Base-by-base conservation (phyloP, 78 protist genomes). In the Bigelowiella natans region DNA sequence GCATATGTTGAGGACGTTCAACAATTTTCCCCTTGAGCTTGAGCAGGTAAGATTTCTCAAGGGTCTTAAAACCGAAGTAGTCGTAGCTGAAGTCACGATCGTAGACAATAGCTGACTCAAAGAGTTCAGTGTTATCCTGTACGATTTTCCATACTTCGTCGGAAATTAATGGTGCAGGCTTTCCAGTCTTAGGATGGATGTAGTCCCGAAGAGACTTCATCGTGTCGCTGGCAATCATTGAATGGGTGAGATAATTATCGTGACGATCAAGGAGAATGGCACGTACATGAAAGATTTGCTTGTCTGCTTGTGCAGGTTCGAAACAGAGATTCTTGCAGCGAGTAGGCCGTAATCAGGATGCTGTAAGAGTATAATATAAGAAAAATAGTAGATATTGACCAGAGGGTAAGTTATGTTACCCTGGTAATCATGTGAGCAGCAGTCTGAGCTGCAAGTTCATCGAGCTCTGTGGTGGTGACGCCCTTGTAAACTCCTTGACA, bases 1-100 rank as follows among this genome's bases (percentile, higher is more conserved):
- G 90, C 98, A 97, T 92, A 94, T 98, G 98, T 91, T 98, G 99
- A 40, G 99, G 99, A 26, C 99, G 93, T 93, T 98, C 99, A 26
- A 92, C 97, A 31, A 96, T 88, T 73, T 40, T 29, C 11, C 89
- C 89, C 3, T 87, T 87, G 89, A 34, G 26, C 36, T 87, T 87
- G 73, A 87, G 28, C 39, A 90, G 82, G 63, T 83, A 90, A 0
- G 92, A 90, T 26, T n/a, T 1, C 87, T 89, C 64, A 37, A 89
- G 91, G 30, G 91, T 89, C 91, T 89, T 89, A 36, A 89, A 82
- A 2, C 91, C 99, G 90, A 98, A 98, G 93, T 90, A 98, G 89
- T 96, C 97, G 92, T 95, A 98, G 82, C 90, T 88, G 88, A 94
- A 96, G 92, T 97, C 99, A 36, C 98, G 95, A 31, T 89, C 94